Percentiles rank a stretch among this genome's conserved stretches.
Conservation (phyloP, 352 stramenopile genomes). For the Globisporangium solare region DNA sequence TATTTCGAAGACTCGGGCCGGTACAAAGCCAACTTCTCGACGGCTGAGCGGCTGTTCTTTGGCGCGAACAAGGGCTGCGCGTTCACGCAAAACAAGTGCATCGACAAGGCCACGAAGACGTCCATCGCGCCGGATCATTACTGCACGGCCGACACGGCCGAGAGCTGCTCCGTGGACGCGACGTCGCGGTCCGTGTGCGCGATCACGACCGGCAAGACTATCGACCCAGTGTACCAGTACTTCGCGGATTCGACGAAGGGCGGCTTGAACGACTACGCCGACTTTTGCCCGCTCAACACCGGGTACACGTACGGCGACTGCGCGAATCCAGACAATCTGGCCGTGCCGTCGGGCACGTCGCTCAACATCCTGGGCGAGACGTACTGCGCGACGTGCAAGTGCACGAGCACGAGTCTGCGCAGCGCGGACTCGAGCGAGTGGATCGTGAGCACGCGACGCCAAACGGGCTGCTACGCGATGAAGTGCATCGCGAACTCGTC, state of each 20-base stretch:
- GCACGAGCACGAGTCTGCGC: constrained; percentile 58
- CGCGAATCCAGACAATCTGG: constrained; percentile 49
- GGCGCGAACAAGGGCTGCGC: constrained; percentile 54
- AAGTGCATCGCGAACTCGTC: constrained; percentile 31
- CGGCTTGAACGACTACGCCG: constrained; percentile 58
- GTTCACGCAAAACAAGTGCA: constrained; percentile 68
- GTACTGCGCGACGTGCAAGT: constrained; percentile 71
- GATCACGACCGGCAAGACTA: constrained; percentile 31
- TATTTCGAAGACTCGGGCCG: constrained; percentile 84
- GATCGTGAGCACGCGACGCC: constrained; percentile 45
- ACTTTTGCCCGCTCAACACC: constrained; percentile 78
- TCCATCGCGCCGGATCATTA: constrained; percentile 54
- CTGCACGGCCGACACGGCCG: constrained; percentile 43
- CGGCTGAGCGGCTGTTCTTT: constrained; percentile 58
- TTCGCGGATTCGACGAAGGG: constrained; percentile 47
- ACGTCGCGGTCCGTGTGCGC: constrained; percentile 64
- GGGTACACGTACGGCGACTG: constrained; percentile 69
- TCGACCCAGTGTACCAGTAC: constrained; percentile 56
- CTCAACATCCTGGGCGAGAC: constrained; percentile 79
- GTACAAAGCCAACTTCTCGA: constrained; percentile 59
- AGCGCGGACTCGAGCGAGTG: constrained; percentile 54
- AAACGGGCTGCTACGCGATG: constrained; percentile 79
- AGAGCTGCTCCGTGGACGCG: constrained; percentile 76
- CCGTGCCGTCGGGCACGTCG: constrained; percentile 29
- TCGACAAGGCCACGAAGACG: constrained; percentile 40